Conservation (phyloP, 2,329 filamentous ascomycete species). For the Claviceps digitariae region DNA sequence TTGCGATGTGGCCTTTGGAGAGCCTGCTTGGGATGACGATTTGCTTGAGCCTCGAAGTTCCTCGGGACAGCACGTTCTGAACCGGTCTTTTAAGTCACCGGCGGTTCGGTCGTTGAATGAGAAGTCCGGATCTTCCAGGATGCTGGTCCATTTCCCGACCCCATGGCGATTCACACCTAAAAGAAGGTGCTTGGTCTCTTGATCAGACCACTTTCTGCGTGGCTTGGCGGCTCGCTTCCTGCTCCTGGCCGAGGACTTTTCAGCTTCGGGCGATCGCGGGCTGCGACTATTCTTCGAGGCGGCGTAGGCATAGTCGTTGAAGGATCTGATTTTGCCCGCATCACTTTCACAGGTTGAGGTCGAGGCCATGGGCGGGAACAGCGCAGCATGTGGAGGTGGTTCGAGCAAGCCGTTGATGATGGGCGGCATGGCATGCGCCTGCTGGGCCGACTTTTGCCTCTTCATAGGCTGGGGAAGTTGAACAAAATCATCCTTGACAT, state of each 20-base stretch:
- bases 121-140: slow-evolving; percentile 47
- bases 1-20: slow-evolving; percentile 9
- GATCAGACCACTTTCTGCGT: slow-evolving; percentile 50
- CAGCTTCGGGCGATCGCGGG: slow-evolving; percentile 16
- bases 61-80: slow-evolving; percentile 50
- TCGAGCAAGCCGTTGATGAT: slow-evolving; percentile 53
- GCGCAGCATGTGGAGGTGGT: slow-evolving; percentile 44
- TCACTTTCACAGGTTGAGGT: slow-evolving; percentile 38
- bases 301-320: slow-evolving; percentile 28
- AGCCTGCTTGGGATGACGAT: slow-evolving; percentile 11
- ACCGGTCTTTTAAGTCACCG: slow-evolving; percentile 52
- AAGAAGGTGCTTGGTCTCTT: slow-evolving; percentile 49
- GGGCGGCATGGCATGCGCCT: slow-evolving; percentile 42
- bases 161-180: slow-evolving; percentile 49
- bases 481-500: slow-evolving; percentile 46
- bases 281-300: slow-evolving; percentile 13
- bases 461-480: slow-evolving; percentile 51
- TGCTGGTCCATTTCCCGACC: slow-evolving; percentile 52
- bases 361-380: slow-evolving; percentile 51
- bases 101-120: slow-evolving; percentile 47
- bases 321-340: slow-evolving; percentile 25
- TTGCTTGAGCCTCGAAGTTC: slow-evolving; percentile 37
- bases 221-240: slow-evolving; percentile 44
- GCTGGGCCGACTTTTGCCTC: slow-evolving; percentile 47
- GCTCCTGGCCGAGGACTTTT: slow-evolving; percentile 22